These are phyloP conservation scores for Fusarium aywerte DNA, from an alignment of 2,329 filamentous ascomycete species.

Conservation along the genomic window DNA sequence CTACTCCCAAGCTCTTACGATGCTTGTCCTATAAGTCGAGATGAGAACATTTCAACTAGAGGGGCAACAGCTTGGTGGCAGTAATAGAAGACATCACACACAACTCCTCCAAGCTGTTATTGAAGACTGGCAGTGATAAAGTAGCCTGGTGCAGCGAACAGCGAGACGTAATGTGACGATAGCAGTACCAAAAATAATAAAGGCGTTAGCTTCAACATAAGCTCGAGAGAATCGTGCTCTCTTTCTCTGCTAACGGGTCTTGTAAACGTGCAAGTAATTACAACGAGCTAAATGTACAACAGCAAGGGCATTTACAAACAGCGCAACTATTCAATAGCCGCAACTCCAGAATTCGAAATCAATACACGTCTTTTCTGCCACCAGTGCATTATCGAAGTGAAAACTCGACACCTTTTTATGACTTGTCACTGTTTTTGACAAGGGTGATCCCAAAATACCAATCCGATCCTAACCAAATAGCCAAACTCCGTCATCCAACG, in stretches of 20 bases:
- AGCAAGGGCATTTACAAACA: slow-evolving; percentile 11
- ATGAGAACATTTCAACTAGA: neutral
- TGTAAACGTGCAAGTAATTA: slow-evolving; percentile 29
- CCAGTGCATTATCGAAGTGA: slow-evolving; percentile 20
- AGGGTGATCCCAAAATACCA: slow-evolving; percentile 7
- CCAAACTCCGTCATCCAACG: slow-evolving; percentile 43
- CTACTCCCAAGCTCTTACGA: neutral
- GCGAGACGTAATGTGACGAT: neutral
- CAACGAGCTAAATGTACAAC: slow-evolving; percentile 36
- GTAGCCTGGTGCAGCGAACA: neutral
- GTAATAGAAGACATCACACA: neutral
- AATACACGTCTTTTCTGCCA: slow-evolving; percentile 18
- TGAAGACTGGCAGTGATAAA: too few relatives aligned
- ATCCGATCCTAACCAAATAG: slow-evolving; percentile 6
- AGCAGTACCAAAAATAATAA: too few relatives aligned
- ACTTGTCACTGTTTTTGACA: slow-evolving; percentile 14
- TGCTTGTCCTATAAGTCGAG: neutral
- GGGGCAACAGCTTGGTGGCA: neutral
- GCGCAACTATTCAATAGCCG: slow-evolving; percentile 36
- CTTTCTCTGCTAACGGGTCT: neutral
- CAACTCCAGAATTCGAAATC: slow-evolving; percentile 22
- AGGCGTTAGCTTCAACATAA: too few relatives aligned
- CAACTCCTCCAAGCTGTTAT: neutral
- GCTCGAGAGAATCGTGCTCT: too few relatives aligned
- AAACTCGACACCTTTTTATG: slow-evolving; percentile 13